Base-by-base conservation (phyloP, 2,329 filamentous ascomycete genomes). In the Monosporascus cannonballus region DNA sequence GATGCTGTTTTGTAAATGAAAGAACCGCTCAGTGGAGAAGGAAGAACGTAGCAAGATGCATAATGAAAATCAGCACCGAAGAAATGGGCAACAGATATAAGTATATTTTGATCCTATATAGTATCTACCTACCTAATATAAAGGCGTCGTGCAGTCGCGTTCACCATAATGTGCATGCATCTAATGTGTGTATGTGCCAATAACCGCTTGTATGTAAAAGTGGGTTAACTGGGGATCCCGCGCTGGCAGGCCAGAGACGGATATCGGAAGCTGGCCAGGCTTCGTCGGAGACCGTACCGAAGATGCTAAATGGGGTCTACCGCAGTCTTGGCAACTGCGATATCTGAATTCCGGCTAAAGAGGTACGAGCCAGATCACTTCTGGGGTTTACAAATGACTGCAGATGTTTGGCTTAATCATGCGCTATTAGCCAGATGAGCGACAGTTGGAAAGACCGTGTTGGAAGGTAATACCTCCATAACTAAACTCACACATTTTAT, bases 381-480 rank as follows among this genome's bases (percentile, higher is more conserved):
- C 52, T 59, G 37, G 56, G 56, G 53, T 49, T 60, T 22, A 48
- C 42, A 25, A 58, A 53, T 47, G 56, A 50, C 50, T 51, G 50
- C 17, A 14, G 30, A 34, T 34, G 11, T 34, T 14, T 14, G 14
- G 30, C 11, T 11, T 34, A 34, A 34, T 34, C 30, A 34, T 14
- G 30, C 11, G 30, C 9, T 34, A 34, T 34, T 34, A 34, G 30
- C 63, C 63, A 65, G 50, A 64, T 47, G 11, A 64, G 47, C 39
- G 11, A 34, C 30, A 14, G 30, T 34, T 14, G 30, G 30, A 14
- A 34, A 34, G 30, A 14, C 30, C 30, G 3, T 34, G 11, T 34
- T 34, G 11, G 30, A 34, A 34, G 30, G 9, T 9, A 34, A 34
- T 30, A 9, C 27, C 8, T 30, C 9, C 9, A 11, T 11, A 30